A percentile compares a stretch with the other conserved stretches of the same genome.
Evolutionary conservation across 345 rosid species (phyloP).

Genomic region (Moricandia arvensis): DNA sequence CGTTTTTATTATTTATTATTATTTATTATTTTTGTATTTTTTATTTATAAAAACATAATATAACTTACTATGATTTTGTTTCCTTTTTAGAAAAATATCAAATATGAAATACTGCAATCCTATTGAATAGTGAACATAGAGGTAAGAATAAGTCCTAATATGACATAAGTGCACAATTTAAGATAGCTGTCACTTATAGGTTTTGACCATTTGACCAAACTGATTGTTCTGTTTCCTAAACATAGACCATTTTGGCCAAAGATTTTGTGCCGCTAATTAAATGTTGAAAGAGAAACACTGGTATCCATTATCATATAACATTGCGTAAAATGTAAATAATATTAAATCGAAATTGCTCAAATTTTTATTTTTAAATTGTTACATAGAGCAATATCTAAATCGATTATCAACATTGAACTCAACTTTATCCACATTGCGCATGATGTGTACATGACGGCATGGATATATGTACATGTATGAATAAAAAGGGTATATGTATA

Average conservation of each 20-base stretch:
- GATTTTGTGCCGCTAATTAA: not conserved
- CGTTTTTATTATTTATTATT: too few species aligned
- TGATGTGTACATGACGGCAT: not conserved
- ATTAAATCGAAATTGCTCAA: not conserved
- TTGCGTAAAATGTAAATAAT: too few species aligned
- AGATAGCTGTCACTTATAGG: slow-evolving; percentile 23
- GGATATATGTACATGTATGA: not conserved
- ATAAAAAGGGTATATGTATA: not conserved
- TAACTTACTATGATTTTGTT: too few species aligned
- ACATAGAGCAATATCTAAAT: not conserved
- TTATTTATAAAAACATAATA: too few species aligned
- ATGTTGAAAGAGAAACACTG: not conserved
- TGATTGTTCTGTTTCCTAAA: not conserved
- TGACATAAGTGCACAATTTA: slow-evolving; percentile 20
- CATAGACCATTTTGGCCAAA: not conserved
- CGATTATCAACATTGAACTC: not conserved
- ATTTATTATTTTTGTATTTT: too few species aligned
- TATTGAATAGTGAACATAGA: too few species aligned
- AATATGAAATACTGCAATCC: too few species aligned
- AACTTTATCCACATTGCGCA: not conserved
- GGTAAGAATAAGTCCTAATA: too few species aligned
- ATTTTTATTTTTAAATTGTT: not conserved
- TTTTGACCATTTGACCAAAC: slow-evolving; percentile 21
- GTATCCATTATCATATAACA: too few species aligned
- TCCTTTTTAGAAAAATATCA: too few species aligned